Evolutionary conservation across 352 stramenopile species (phyloP).

Genomic region (Globisporangium camurandrum): DNA sequence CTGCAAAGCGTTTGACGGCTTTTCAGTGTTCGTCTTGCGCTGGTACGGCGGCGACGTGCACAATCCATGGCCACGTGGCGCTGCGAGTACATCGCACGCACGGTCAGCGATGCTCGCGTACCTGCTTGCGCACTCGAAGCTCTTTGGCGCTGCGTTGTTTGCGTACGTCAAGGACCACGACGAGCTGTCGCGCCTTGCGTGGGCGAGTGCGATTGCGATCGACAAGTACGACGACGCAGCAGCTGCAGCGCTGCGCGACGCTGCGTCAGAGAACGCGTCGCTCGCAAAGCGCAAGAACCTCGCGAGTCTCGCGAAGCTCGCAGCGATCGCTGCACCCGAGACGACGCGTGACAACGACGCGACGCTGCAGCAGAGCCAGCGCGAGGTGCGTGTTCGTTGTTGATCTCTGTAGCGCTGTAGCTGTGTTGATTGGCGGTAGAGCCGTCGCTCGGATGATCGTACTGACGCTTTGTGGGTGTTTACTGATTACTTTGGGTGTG

Average conservation of each 20-base stretch:
- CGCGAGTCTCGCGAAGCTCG: constrained; percentile 75
- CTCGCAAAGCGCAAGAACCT: constrained; percentile 69
- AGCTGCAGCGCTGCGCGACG: constrained; percentile 48
- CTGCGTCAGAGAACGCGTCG: constrained; percentile 34
- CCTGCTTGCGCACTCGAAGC: constrained; percentile 49
- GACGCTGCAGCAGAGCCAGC: constrained; percentile 43
- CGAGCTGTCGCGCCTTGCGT: constrained; percentile 44
- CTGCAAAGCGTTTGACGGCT: constrained; percentile 45
- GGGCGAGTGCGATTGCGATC: constrained; percentile 57
- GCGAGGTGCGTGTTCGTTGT: constrained; percentile 31
- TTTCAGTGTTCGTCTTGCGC: constrained; percentile 56
- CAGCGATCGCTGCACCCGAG: constrained; percentile 42
- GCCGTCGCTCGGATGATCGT: not conserved
- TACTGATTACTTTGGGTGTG: constrained; percentile 1
- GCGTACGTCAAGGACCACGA: constrained; percentile 58
- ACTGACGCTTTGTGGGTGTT: not conserved
- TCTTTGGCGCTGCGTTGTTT: constrained; percentile 51
- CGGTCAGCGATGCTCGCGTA: constrained; percentile 48
- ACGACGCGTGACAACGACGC: constrained; percentile 24
- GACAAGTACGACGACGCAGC: constrained; percentile 58
- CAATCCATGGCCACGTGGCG: constrained; percentile 50
- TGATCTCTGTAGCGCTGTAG: not conserved
- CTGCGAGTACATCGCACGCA: constrained; percentile 11
- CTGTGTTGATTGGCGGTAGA: not conserved
- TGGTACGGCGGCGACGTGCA: constrained; percentile 73